These are phyloP conservation scores for Geotrichum europaeum DNA, from an alignment of 1,139 yeast genomes.

Conservation along the genomic window DNA sequence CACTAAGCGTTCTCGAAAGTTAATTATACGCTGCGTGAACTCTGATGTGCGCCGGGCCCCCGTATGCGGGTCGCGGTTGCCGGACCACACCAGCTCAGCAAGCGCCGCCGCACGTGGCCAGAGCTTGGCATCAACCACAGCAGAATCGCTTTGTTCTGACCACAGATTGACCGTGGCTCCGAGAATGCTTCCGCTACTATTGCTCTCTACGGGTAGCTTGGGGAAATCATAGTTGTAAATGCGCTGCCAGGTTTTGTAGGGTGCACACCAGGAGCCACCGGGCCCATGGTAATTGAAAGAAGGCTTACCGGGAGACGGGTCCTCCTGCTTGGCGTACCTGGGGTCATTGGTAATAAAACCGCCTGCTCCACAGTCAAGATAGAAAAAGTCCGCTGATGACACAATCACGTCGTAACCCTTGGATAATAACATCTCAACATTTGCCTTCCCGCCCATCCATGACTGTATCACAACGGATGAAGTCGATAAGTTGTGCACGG, in stretches of 20 bases:
- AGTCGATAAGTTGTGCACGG: constrained; percentile 6
- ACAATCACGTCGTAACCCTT: constrained; percentile 44
- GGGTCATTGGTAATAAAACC: constrained; percentile 41
- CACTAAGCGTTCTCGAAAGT: constrained; percentile 43
- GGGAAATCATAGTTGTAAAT: constrained; percentile 41
- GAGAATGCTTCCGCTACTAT: constrained; percentile 31
- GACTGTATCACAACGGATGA: constrained; percentile 38
- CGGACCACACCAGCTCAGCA: constrained; percentile 46
- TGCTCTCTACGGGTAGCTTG: constrained; percentile 10
- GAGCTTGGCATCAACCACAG: constrained; percentile 38
- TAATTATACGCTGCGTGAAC: constrained; percentile 41
- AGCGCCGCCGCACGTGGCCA: constrained; percentile 49
- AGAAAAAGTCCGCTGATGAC: constrained; percentile 38
- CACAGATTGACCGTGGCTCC: constrained; percentile 47
- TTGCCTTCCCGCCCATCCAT: constrained; percentile 37
- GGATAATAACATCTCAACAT: constrained; percentile 34
- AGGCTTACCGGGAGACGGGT: constrained; percentile 31
- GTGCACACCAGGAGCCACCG: constrained; percentile 49
- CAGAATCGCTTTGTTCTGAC: constrained; percentile 43
- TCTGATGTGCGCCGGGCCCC: constrained; percentile 36
- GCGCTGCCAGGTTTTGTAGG: constrained; percentile 47
- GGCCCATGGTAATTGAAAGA: constrained; percentile 35
- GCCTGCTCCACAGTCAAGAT: constrained; percentile 47
- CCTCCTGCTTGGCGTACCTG: constrained; percentile 29
- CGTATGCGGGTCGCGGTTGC: constrained; percentile 32